These are phyloP conservation scores for Takakia lepidozioides DNA, from an alignment of 225 moss, liverwort and hornwort species.

Conservation along the genomic window DNA sequence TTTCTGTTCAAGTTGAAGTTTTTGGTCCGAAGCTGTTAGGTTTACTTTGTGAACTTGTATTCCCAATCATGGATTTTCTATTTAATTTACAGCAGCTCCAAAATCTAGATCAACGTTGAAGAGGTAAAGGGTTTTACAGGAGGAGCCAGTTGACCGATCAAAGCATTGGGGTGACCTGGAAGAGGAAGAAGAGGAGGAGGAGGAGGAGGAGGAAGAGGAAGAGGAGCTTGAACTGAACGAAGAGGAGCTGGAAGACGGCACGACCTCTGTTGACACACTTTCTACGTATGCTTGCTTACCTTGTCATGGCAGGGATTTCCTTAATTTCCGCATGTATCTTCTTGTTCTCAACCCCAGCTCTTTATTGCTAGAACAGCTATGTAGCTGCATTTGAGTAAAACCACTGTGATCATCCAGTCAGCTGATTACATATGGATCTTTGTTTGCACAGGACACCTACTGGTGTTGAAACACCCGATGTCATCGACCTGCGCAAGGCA, in stretches of 20 bases:
- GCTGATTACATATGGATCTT: too few relatives aligned
- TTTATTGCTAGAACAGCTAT: too few relatives aligned
- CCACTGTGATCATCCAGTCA: too few relatives aligned
- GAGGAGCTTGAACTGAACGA: slow-evolving; percentile 91
- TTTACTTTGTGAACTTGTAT: too few relatives aligned
- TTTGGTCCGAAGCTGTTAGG: too few relatives aligned
- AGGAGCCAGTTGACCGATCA: slow-evolving; percentile 87
- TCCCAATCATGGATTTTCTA: too few relatives aligned
- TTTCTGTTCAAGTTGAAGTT: neutral
- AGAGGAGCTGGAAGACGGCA: slow-evolving; percentile 89
- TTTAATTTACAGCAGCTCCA: too few relatives aligned
- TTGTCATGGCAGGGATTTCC: too few relatives aligned
- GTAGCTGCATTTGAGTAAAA: too few relatives aligned
- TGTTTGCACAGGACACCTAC: slow-evolving; percentile 71
- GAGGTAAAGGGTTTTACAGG: slow-evolving; percentile 53
- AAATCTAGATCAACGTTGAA: too few relatives aligned
- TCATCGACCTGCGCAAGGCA: slow-evolving; percentile 96
- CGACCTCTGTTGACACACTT: slow-evolving; percentile 89
- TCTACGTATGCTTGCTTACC: slow-evolving; percentile 64
- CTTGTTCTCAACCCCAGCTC: neutral
- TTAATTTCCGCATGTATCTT: neutral
- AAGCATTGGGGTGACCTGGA: slow-evolving; percentile 99
- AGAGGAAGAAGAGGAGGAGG: slow-evolving; percentile 97
- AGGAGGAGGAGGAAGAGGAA: slow-evolving; percentile 95
- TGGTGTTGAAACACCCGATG: slow-evolving; percentile 99